Evolutionary conservation across 768 basidiomycete genomes (phyloP).

Genomic region (Guyanaporus albipodus): DNA sequence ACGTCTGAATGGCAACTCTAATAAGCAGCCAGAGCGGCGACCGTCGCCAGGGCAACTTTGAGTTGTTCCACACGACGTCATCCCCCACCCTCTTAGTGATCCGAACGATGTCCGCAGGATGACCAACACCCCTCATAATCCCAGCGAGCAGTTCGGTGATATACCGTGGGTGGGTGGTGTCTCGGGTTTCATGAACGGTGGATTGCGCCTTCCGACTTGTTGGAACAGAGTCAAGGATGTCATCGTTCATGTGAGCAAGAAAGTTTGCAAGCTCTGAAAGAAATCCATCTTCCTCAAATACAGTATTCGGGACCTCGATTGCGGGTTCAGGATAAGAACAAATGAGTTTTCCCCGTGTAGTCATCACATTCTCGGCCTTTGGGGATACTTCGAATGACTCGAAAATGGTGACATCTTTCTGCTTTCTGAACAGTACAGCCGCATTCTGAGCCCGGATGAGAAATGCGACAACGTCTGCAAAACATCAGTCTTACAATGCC

Average conservation of each 20-base stretch:
- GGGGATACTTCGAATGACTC: constrained; percentile 49
- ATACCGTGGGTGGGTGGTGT: constrained; percentile 42
- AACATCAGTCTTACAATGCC: not conserved
- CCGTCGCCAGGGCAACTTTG: constrained; percentile 44
- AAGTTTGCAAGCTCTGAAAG: constrained; percentile 36
- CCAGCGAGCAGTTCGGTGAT: constrained; percentile 47
- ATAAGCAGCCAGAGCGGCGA: constrained; percentile 49
- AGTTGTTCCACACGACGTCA: constrained; percentile 41
- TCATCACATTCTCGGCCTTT: constrained; percentile 33
- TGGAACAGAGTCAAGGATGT: constrained; percentile 33
- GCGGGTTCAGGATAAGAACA: constrained; percentile 47
- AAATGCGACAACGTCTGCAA: constrained; percentile 35
- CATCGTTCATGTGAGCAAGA: constrained; percentile 33
- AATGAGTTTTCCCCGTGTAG: constrained; percentile 38
- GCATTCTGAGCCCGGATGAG: constrained; percentile 47
- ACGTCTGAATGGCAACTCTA: constrained; percentile 43
- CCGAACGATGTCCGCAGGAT: constrained; percentile 26
- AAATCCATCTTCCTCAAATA: constrained; percentile 30
- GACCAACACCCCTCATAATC: constrained; percentile 40
- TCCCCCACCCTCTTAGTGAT: constrained; percentile 45
- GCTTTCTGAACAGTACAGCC: constrained; percentile 38
- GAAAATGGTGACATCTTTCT: constrained; percentile 28
- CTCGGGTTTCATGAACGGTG: constrained; percentile 35
- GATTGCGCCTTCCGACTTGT: constrained; percentile 37
- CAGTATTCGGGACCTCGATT: constrained; percentile 31